phyloP scores from a whole-genome alignment of 495 filamentous ascomycete species.

The Cercophora newfieldiana region DNA sequence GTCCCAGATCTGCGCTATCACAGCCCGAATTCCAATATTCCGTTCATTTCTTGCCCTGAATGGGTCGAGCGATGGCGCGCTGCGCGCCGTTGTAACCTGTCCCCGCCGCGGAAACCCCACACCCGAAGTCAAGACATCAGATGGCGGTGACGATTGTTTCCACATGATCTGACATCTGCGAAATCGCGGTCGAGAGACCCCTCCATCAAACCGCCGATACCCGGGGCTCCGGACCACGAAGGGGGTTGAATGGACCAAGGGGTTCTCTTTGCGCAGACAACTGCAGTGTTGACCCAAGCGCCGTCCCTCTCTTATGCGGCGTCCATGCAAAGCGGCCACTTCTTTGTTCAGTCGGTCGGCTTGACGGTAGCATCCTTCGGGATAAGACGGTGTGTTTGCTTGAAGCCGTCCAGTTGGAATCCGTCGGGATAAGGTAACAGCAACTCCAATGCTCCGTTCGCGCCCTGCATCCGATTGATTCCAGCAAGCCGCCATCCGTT shows the following conservation, averaged over 20 bases:
- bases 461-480: slow-evolving; percentile 15
- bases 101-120: neutral
- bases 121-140: neutral
- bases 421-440: neutral
- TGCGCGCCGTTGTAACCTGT: neutral
- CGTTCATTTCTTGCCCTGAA: neutral
- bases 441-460: neutral
- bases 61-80: neutral
- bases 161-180: neutral
- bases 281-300: neutral
- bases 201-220: neutral
- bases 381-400: neutral
- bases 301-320: neutral
- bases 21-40: neutral
- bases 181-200: neutral
- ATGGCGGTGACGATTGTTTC: neutral
- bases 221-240: neutral
- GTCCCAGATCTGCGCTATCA: neutral
- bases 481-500: neutral
- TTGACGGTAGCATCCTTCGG: slow-evolving; percentile 2
- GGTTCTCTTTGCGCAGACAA: neutral
- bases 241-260: neutral
- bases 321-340: neutral
- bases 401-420: slow-evolving; percentile 4
- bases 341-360: slow-evolving; percentile 1